A percentile compares a stretch with the other conserved stretches of the same genome.
Evolutionary conservation across 352 stramenopile genomes (phyloP).

Genomic region (Globisporangium spiculum): DNA sequence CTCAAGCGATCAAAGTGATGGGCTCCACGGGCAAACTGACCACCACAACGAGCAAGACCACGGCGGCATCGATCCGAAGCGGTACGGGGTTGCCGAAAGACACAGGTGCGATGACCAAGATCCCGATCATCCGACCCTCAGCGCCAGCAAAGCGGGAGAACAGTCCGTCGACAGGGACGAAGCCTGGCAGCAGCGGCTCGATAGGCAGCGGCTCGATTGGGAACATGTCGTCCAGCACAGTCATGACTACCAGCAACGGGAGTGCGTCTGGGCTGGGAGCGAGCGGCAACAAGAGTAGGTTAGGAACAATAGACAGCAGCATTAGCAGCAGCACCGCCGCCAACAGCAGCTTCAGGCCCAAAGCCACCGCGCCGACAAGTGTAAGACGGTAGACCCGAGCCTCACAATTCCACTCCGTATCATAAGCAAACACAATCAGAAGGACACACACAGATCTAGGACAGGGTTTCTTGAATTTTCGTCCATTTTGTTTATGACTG

Average conservation of each 20-base stretch:
- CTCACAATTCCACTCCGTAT: conserved; percentile 3
- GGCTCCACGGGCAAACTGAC: conserved; percentile 51
- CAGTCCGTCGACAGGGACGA: conserved; percentile 51
- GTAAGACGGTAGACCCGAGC: conserved; percentile 20
- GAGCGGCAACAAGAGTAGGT: conserved; percentile 35
- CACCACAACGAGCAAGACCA: conserved; percentile 32
- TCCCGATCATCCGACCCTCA: conserved; percentile 67
- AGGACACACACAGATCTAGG: conserved; percentile 1
- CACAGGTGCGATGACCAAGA: conserved; percentile 51
- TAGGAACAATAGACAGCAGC: conserved; percentile 33
- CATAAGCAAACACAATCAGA: conserved; percentile 5
- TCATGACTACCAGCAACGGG: conserved; percentile 10
- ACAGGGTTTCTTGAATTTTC: conserved; percentile 5
- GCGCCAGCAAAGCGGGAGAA: conserved; percentile 68
- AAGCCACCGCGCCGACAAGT: conserved; percentile 27
- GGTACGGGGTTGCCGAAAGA: conserved; percentile 49
- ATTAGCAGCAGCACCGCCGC: conserved; percentile 8
- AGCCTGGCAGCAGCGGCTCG: conserved; percentile 29
- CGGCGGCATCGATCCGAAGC: conserved; percentile 30
- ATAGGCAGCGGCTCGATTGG: conserved; percentile 11
- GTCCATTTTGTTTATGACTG: not conserved
- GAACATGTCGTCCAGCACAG: conserved; percentile 8
- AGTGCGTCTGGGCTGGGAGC: conserved; percentile 21
- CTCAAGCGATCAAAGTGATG: conserved; percentile 46
- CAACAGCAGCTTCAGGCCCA: conserved; percentile 27